A percentile compares a stretch with the other conserved stretches of the same genome.
Conservation (phyloP, 169 alveolate genomes). For the Toxoplasma gondii region DNA sequence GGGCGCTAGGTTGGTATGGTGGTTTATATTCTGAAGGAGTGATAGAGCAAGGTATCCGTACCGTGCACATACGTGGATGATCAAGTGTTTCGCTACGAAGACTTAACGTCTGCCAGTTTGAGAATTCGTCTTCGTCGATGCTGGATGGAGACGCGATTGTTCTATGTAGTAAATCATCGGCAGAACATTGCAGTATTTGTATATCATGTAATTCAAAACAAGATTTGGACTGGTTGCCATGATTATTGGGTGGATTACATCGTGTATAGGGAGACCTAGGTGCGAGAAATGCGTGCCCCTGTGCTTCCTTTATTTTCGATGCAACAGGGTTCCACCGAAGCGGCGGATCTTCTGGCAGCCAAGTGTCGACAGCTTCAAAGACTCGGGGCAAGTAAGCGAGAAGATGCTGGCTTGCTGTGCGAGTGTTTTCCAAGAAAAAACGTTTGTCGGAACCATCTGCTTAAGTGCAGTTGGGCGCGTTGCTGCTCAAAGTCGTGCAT, state of each 20-base stretch:
- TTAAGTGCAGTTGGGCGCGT: neutral
- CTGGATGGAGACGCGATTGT: too few relatives aligned
- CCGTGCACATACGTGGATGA: too few relatives aligned
- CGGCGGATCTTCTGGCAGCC: conserved; percentile 17
- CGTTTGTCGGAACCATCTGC: neutral
- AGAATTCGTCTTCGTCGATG: too few relatives aligned
- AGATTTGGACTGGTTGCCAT: neutral
- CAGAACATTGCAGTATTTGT: too few relatives aligned
- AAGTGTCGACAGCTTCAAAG: conserved; percentile 6
- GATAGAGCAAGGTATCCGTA: too few relatives aligned
- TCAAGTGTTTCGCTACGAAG: too few relatives aligned
- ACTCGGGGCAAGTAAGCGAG: neutral
- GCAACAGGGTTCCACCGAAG: neutral
- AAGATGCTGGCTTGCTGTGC: neutral
- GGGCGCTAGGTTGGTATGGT: too few relatives aligned
- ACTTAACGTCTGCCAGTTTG: too few relatives aligned
- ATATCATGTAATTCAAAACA: too few relatives aligned
- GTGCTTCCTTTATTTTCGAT: neutral
- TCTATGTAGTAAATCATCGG: too few relatives aligned
- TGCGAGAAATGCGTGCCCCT: too few relatives aligned
- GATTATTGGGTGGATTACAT: neutral
- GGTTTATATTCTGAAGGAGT: too few relatives aligned
- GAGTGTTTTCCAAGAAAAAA: neutral
- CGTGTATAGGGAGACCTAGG: neutral
- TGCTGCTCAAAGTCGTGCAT: neutral